phyloP scores from a whole-genome alignment of 2,329 filamentous ascomycete genomes.

The Ceratocystiopsis sp. region DNA sequence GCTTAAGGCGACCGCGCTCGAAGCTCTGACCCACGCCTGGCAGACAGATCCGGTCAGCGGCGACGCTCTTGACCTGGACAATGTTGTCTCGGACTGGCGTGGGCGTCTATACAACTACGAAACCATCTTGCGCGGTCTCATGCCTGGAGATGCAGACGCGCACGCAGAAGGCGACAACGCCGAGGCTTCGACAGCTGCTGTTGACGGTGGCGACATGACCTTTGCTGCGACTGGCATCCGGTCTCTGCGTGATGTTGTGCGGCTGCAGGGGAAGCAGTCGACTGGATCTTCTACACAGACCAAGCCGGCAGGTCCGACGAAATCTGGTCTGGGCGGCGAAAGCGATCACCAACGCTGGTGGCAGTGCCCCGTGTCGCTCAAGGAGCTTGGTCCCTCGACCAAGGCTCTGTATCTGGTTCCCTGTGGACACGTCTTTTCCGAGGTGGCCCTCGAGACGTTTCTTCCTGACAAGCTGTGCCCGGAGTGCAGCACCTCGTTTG shows the following conservation, averaged over 20 bases:
- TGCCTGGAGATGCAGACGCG: conserved; percentile 31
- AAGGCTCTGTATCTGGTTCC: conserved; percentile 83
- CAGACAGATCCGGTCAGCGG: conserved; percentile 74
- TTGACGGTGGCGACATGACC: conserved; percentile 18
- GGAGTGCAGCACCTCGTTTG: conserved; percentile 62
- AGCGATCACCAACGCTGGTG: conserved; percentile 21
- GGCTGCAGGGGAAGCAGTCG: conserved; percentile 53
- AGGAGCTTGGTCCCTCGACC: conserved; percentile 61
- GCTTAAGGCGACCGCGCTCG: conserved; percentile 73
- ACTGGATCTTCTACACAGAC: conserved; percentile 22
- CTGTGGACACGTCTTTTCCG: conserved; percentile 88
- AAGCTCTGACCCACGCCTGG: conserved; percentile 79
- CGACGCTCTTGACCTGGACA: conserved; percentile 47
- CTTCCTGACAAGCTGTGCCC: conserved; percentile 37
- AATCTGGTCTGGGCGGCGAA: too few species aligned
- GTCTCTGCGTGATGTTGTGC: conserved; percentile 70
- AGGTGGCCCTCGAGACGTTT: conserved; percentile 72
- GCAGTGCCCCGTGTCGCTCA: conserved; percentile 77
- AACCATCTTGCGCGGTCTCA: conserved; percentile 50
- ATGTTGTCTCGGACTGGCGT: conserved; percentile 67
- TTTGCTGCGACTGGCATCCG: conserved; percentile 46
- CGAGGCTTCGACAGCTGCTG: conserved; percentile 15
- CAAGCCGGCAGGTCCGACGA: not conserved
- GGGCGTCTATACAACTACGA: conserved; percentile 94
- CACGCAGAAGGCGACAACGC: not conserved